A percentile compares a stretch with the other conserved stretches of the same genome.
These are phyloP conservation scores for Exophiala aquamarina DNA, from an alignment of 2,329 filamentous ascomycete species.

Conservation along the genomic window DNA sequence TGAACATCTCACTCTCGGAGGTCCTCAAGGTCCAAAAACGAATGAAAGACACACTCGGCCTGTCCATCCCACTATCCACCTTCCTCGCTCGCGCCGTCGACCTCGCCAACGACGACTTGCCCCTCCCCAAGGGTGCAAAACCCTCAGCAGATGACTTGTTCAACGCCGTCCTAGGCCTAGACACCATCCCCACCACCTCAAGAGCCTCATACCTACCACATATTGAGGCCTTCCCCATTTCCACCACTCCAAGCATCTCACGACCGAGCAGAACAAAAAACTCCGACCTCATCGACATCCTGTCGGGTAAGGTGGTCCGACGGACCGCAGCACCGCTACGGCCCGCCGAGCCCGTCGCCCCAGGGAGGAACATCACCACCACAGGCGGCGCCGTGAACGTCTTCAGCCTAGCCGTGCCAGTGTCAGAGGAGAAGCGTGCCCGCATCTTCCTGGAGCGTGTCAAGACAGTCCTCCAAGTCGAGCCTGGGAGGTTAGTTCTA, in stretches of 20 bases:
- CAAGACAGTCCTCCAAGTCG: constrained; percentile 77
- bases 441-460: constrained; percentile 80
- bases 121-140: constrained; percentile 62
- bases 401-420: constrained; percentile 78
- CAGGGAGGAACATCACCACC: constrained; percentile 43
- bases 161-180: constrained; percentile 77
- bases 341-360: neutral
- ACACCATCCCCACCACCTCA: constrained; percentile 52
- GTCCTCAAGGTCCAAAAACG: constrained; percentile 79
- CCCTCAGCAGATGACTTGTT: constrained; percentile 82
- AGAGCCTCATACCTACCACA: constrained; percentile 71
- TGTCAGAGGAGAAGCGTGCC: constrained; percentile 78
- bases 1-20: constrained; percentile 68
- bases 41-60: constrained; percentile 73
- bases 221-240: constrained; percentile 57
- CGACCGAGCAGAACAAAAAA: constrained; percentile 42
- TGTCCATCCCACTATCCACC: constrained; percentile 78
- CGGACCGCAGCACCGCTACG: constrained; percentile 25
- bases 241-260: constrained; percentile 12
- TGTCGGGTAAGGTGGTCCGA: constrained; percentile 53
- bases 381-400: constrained; percentile 65
- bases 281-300: constrained; percentile 79
- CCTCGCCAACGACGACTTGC: constrained; percentile 83
- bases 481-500: constrained; percentile 72
- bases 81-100: constrained; percentile 84